Base-by-base conservation (phyloP, 2,329 filamentous ascomycete species). In the Camptophora hylomeconis region DNA sequence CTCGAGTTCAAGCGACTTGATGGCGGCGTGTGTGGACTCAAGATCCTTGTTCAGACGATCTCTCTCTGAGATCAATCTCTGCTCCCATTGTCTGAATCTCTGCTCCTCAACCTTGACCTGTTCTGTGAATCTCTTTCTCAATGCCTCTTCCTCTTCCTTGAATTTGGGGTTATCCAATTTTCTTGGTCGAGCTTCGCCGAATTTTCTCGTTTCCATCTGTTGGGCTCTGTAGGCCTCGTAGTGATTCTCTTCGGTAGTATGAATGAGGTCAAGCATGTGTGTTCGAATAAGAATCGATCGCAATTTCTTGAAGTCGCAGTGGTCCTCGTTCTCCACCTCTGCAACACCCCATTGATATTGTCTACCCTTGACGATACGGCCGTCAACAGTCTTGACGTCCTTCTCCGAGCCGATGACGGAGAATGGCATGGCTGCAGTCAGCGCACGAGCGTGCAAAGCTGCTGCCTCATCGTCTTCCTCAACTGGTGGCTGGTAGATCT, bases 121-220 rank as follows among this genome's bases (percentile, higher is more conserved):
- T 67, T 98, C 89, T 47, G 89, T 98, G 65, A 98, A 98, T 48
- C 92, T 76, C 76, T 98, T 98, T 63, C 89, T 78, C 44, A 98
- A 75, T 39, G 82, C 81, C 70, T 98, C 89, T 57, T 98, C 89
- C 63, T 98, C 89, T 60, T 98, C 89, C 75, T 98, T 98, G 74
- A 95, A 98, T 70, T 98, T 98, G 64, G 89, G 89, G 70, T 98
- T 98, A 67, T 98, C 89, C 49, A 98, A 70, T 74, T 98, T 98
- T 61, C 87, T 73, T 47, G 89, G 89, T 45, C 87, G 77, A 36
- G 86, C 87, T 67, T 98, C 92, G 61, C 89, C 89, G 48, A 98
- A 95, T 65, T 98, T 98, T 64, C 89, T 76, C 28, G 89, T 98
- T 70, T 98, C 89, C 89, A 98, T 98, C 65, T 98, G 92, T 61